Evolutionary conservation across 2,329 filamentous ascomycete genomes (phyloP).

Genomic region (Fusarium papillatum): DNA sequence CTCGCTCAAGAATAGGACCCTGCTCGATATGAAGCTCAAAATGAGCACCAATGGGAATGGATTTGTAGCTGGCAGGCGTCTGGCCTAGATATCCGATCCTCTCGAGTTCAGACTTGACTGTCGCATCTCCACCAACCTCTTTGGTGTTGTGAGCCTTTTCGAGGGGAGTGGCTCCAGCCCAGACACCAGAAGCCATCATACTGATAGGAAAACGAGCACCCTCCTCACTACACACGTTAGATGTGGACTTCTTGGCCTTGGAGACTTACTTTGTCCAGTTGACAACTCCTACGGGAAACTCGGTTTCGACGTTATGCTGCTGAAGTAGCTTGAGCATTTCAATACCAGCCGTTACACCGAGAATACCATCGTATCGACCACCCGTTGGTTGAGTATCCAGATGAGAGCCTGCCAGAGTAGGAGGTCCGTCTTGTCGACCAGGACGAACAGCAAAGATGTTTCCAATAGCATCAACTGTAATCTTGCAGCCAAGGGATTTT

Average conservation of each 20-base stretch:
- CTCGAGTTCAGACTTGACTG: slow-evolving; percentile 65
- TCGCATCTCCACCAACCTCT: slow-evolving; percentile 61
- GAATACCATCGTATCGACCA: slow-evolving; percentile 81
- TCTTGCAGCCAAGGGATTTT: slow-evolving; percentile 73
- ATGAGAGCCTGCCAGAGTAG: slow-evolving; percentile 79
- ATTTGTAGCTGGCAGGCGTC: slow-evolving; percentile 43
- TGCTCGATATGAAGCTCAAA: slow-evolving; percentile 92
- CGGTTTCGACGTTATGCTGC: slow-evolving; percentile 77
- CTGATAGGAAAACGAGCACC: slow-evolving; percentile 84
- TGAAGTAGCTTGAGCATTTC: slow-evolving; percentile 79
- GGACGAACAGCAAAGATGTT: slow-evolving; percentile 83
- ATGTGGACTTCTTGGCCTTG: fast-evolving
- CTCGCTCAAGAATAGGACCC: slow-evolving; percentile 42
- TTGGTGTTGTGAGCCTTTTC: slow-evolving; percentile 72
- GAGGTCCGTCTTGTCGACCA: slow-evolving; percentile 70
- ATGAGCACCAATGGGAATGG: slow-evolving; percentile 76
- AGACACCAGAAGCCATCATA: slow-evolving; percentile 82
- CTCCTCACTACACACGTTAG: slow-evolving; percentile 72
- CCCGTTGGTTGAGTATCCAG: slow-evolving; percentile 75
- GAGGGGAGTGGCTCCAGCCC: slow-evolving; percentile 77
- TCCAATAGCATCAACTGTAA: slow-evolving; percentile 81
- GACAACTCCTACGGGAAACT: slow-evolving; percentile 79
- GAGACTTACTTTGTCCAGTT: slow-evolving; percentile 78
- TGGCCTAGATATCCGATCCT: slow-evolving; percentile 79
- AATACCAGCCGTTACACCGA: slow-evolving; percentile 80